Evolutionary conservation across 306 rosid genomes (phyloP).

Genomic region (Nissolia schottii): DNA sequence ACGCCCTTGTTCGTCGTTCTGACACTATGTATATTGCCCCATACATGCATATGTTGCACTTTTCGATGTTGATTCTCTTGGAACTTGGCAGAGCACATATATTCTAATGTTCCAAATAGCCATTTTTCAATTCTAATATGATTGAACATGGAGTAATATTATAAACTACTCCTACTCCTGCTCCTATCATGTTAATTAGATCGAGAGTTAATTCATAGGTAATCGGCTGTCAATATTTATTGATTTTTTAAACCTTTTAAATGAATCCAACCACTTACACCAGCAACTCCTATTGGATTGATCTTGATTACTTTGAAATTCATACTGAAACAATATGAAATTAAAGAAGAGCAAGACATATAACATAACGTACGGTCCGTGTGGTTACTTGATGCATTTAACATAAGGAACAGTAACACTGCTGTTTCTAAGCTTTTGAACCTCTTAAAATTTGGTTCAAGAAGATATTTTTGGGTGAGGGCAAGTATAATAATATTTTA

Average conservation of each 20-base stretch:
- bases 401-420: no score
- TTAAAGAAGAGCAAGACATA: no score
- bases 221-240: no score
- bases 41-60: neutral
- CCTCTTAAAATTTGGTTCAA: neutral
- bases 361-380: neutral
- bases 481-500: no score
- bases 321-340: no score
- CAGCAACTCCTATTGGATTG: neutral
- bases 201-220: neutral
- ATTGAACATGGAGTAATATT: no score
- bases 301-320: neutral
- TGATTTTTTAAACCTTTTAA: no score
- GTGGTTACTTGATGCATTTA: neutral
- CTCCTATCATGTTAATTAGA: no score
- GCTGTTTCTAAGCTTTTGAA: neutral
- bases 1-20: constrained; percentile 17
- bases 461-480: no score
- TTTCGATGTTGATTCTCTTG: constrained; percentile 19
- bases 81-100: no score
- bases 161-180: no score
- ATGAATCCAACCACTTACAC: neutral
- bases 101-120: neutral
- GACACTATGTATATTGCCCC: constrained; percentile 12
- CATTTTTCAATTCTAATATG: neutral